Evolutionary conservation across 2,329 filamentous ascomycete species (phyloP), one percentile per base, ranked within the genome.

Genomic region (Ophiostoma piceae): DNA sequence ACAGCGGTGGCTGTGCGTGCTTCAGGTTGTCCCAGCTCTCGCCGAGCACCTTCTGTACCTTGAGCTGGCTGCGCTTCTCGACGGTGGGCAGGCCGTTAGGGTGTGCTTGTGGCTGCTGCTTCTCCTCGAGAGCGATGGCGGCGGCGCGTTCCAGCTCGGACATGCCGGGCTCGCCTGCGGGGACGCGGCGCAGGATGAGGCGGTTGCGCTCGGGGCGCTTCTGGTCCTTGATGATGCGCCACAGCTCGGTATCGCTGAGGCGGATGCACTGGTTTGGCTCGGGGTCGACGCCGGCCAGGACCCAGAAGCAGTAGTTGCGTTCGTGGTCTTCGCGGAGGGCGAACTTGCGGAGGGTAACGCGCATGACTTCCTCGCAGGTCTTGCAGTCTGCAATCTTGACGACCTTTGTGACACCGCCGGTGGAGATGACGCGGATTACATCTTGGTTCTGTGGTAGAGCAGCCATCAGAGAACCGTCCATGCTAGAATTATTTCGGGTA

Each of bases 271-370:
- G 88, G 67, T 85, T 86, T 39, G 92, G 90, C 74, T 95, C 90
- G 1, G 94, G 89, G 66, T 97, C 92, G 54, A 92, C 83, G 67
- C 94, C 94, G 74, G 92, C 90, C 71, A 98, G 84, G 0, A 97
- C 90, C 83, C 95, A 98, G 81, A 99, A 98, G 82, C 94, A 97
- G 80, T 97, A 98, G 76, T 96, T 97, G 75, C 93, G 88, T 77
- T 95, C 91, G 76, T 97, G 93, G 73, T 94, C 92, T 77, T 97
- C 93, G 29, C 93, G 91, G 39, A 97, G 85, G 57, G 89, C 88
- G 73, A 97, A 92, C 78, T 98, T 98, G 74, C 90, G 88, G 64
- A 98, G 81, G 0, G 95, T 96, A 72, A 92, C 90, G 65, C 93
- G 86, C 83, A 97, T 94, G 68, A 98, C 92, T 74, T 98, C 93